Evolutionary conservation across 805 yeast species (phyloP).

Genomic region (Hanseniaspora clermontiae): DNA sequence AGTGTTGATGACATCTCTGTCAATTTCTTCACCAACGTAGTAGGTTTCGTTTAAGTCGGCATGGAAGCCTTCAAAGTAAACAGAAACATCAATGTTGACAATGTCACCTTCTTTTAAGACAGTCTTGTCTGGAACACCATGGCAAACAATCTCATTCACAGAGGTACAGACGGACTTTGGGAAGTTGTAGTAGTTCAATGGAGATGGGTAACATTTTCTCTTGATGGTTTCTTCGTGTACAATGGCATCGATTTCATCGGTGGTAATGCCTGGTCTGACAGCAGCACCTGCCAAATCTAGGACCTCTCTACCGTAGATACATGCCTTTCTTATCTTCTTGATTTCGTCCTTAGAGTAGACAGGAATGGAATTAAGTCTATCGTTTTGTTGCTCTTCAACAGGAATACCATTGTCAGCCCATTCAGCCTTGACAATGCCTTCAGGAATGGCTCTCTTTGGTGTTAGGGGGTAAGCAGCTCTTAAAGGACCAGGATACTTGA

Average conservation of each 20-base stretch:
- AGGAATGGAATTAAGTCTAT: slow-evolving; percentile 53
- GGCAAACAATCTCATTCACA: slow-evolving; percentile 89
- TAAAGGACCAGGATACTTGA: slow-evolving; percentile 57
- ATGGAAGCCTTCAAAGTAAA: slow-evolving; percentile 79
- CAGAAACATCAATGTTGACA: slow-evolving; percentile 75
- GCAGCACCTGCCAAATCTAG: slow-evolving; percentile 78
- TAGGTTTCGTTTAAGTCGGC: slow-evolving; percentile 94
- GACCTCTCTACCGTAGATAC: slow-evolving; percentile 71
- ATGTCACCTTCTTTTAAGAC: slow-evolving; percentile 87
- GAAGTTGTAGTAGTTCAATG: slow-evolving; percentile 83
- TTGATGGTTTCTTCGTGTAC: slow-evolving; percentile 82
- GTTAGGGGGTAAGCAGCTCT: slow-evolving; percentile 74
- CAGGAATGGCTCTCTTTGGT: slow-evolving; percentile 60
- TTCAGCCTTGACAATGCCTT: slow-evolving; percentile 62
- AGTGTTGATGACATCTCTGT: slow-evolving; percentile 68
- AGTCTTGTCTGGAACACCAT: slow-evolving; percentile 90
- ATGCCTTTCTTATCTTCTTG: slow-evolving; percentile 62
- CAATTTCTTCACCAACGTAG: slow-evolving; percentile 79
- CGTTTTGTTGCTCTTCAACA: slow-evolving; percentile 57
- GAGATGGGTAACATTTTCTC: slow-evolving; percentile 87
- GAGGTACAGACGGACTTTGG: slow-evolving; percentile 91
- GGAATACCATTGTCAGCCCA: slow-evolving; percentile 76
- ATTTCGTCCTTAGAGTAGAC: slow-evolving; percentile 56
- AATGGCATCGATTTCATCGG: slow-evolving; percentile 78
- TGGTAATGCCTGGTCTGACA: slow-evolving; percentile 76